Conservation (phyloP, 768 basidiomycete species). For the Tricholoma terreum region DNA sequence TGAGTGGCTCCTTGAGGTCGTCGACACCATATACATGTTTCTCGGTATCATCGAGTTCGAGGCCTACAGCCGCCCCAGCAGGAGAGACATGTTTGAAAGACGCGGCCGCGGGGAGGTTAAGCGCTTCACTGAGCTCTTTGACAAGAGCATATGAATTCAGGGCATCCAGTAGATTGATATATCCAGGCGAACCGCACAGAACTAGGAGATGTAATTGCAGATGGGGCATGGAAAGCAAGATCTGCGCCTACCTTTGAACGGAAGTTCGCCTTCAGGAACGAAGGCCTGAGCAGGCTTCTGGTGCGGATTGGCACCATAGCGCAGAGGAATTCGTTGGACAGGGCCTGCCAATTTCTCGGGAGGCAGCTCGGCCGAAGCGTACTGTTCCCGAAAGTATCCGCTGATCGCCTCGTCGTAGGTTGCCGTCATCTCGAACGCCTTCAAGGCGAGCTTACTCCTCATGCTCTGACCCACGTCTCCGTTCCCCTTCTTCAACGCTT, state of each 20-base stretch:
- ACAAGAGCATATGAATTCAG: constrained; percentile 97
- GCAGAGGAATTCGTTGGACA: constrained; percentile 80
- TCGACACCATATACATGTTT: constrained; percentile 96
- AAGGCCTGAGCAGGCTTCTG: constrained; percentile 98
- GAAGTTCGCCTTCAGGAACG: constrained; percentile 82
- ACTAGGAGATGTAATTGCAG: constrained; percentile 43
- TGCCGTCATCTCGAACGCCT: constrained; percentile 97
- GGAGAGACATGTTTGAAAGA: constrained; percentile 99
- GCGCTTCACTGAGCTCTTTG: constrained; percentile 85
- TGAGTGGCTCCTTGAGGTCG: constrained; percentile 86
- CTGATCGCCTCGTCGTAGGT: constrained; percentile 94
- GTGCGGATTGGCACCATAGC: constrained; percentile 98
- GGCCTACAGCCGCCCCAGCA: constrained; percentile 91
- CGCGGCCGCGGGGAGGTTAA: constrained; percentile 90
- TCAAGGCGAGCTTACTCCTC: constrained; percentile 81
- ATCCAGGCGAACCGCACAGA: constrained; percentile 91
- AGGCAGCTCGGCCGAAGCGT: constrained; percentile 75
- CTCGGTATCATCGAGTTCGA: constrained; percentile 78
- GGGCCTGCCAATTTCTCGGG: constrained; percentile 60
- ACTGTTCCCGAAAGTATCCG: constrained; percentile 94
- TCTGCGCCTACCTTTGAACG: constrained; percentile 78
- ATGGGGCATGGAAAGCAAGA: not conserved
- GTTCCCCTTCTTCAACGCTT: constrained; percentile 70
- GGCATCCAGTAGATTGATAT: constrained; percentile 97
- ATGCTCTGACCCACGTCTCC: constrained; percentile 72